Conservation (phyloP, 768 basidiomycete species). For the Amanita phalloides region DNA sequence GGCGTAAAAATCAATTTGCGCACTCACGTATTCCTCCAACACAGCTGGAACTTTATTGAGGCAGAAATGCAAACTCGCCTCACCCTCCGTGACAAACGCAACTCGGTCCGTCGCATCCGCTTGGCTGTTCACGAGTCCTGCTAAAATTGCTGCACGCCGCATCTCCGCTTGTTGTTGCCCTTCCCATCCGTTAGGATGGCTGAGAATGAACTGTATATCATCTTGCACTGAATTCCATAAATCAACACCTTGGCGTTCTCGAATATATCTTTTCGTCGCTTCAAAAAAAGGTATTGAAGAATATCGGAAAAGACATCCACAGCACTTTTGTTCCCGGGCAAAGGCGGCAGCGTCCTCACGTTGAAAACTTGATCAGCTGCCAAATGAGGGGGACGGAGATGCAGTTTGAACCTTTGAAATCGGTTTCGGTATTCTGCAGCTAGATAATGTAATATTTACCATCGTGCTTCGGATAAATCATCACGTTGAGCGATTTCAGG, state of each 20-base stretch:
- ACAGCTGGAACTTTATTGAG: slow-evolving; percentile 26
- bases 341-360: slow-evolving; percentile 18
- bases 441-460: neutral
- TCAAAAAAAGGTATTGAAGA: slow-evolving; percentile 29
- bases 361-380: neutral
- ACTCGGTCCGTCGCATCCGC: slow-evolving; percentile 24
- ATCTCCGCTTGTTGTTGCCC: slow-evolving; percentile 39
- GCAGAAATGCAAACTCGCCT: slow-evolving; percentile 44
- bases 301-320: slow-evolving; percentile 37
- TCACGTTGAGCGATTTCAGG: neutral
- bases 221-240: slow-evolving; percentile 30
- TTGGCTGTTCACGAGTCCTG: slow-evolving; percentile 28
- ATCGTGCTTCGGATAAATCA: neutral
- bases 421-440: too few relatives aligned
- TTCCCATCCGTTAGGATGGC: slow-evolving; percentile 51
- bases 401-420: slow-evolving; percentile 10
- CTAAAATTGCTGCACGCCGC: slow-evolving; percentile 33
- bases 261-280: slow-evolving; percentile 30
- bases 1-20: slow-evolving; percentile 29
- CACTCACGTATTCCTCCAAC: slow-evolving; percentile 14
- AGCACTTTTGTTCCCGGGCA: slow-evolving; percentile 34
- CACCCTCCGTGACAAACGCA: slow-evolving; percentile 43
- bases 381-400: slow-evolving; percentile 2
- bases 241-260: slow-evolving; percentile 27
- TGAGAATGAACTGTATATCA: slow-evolving; percentile 34